phyloP scores from a whole-genome alignment of 2,329 filamentous ascomycete species.

The Fusarium lyarnte region DNA sequence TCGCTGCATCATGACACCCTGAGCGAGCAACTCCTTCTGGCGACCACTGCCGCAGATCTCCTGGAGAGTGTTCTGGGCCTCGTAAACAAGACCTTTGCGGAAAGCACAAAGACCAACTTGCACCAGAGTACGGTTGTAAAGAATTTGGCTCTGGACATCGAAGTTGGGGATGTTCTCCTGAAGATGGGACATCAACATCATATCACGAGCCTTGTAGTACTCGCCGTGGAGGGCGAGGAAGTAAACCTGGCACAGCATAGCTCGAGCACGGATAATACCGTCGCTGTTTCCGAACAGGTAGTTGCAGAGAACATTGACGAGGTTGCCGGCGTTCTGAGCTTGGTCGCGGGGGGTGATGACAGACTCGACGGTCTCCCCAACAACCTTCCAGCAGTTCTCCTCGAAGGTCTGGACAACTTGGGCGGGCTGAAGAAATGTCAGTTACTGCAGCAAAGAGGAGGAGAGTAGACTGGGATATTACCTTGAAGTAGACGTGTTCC shows the following conservation, averaged over 20 bases:
- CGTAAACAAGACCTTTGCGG: slow-evolving; percentile 95
- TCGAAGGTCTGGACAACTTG: slow-evolving; percentile 94
- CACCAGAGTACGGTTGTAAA: slow-evolving; percentile 97
- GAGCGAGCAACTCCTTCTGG: slow-evolving; percentile 96
- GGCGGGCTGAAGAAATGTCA: slow-evolving; percentile 68
- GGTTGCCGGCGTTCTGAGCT: slow-evolving; percentile 73
- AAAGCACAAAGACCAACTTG: slow-evolving; percentile 99
- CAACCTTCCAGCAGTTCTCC: slow-evolving; percentile 89
- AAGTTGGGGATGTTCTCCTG: slow-evolving; percentile 98
- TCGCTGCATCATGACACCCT: slow-evolving; percentile 98
- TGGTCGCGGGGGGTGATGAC: slow-evolving; percentile 78
- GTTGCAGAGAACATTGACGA: slow-evolving; percentile 90
- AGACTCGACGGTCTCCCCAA: slow-evolving; percentile 77
- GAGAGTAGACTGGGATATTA: slow-evolving; percentile 76
- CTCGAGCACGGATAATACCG: slow-evolving; percentile 93
- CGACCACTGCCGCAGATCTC: slow-evolving; percentile 98
- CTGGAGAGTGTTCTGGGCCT: slow-evolving; percentile 96
- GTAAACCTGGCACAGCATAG: slow-evolving; percentile 99
- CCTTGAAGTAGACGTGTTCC: slow-evolving; percentile 99
- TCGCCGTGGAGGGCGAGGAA: slow-evolving; percentile 97
- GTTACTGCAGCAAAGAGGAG: slow-evolving; percentile 49
- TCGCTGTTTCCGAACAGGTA: slow-evolving; percentile 96
- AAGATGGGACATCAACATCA: slow-evolving; percentile 99
- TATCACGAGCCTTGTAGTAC: slow-evolving; percentile 97
- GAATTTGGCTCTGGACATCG: slow-evolving; percentile 95